These are phyloP conservation scores for Cystoisospora suis DNA, from an alignment of 169 alveolate species.

Conservation along the genomic window DNA sequence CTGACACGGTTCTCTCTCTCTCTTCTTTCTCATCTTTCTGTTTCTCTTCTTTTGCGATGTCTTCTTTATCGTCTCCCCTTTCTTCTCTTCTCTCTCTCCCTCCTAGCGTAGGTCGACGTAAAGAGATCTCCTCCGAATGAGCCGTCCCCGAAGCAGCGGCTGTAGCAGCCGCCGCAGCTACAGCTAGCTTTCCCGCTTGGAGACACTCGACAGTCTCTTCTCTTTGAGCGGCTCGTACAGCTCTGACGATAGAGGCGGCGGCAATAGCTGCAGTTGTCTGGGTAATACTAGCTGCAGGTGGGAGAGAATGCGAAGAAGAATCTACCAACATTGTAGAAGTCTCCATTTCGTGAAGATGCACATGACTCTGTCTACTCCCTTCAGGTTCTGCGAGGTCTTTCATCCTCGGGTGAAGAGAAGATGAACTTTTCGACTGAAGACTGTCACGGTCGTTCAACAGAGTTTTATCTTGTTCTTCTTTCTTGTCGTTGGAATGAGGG, in stretches of 20 bases:
- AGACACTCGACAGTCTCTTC: not conserved
- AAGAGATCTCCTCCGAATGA: not conserved
- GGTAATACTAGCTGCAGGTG: no score
- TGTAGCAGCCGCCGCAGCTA: conserved; percentile 19
- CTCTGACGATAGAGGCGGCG: not conserved
- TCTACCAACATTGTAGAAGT: no score
- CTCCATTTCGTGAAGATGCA: no score
- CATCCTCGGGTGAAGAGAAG: no score
- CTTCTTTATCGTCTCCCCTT: not conserved
- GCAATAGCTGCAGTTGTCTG: conserved; percentile 22
- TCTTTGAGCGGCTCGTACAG: not conserved
- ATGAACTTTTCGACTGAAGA: no score
- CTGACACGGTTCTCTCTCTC: not conserved
- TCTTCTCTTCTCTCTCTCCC: not conserved
- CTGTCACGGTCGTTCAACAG: no score
- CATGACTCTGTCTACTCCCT: no score
- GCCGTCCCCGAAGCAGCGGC: conserved; percentile 12
- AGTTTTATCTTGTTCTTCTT: no score
- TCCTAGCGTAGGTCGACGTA: not conserved
- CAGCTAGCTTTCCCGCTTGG: not conserved
- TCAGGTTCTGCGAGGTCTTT: no score
- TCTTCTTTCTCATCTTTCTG: not conserved
- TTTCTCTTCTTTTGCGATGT: not conserved
- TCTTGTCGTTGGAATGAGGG: no score
- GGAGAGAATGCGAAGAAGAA: no score